phyloP scores from a whole-genome alignment of 805 yeast species.

The Sporopachydermia quercuum region DNA sequence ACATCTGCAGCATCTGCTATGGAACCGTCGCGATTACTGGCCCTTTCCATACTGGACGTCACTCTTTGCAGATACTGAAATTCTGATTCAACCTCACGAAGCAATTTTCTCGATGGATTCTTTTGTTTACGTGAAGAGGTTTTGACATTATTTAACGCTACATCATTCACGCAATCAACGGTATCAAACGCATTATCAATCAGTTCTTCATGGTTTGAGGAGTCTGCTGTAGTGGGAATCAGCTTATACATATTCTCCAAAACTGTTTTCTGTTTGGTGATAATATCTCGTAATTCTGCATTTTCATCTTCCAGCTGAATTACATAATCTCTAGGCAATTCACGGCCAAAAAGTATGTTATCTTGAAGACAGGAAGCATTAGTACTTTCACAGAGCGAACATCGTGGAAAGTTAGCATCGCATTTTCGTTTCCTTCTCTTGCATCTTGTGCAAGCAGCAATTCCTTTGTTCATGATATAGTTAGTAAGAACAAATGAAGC shows the following conservation, averaged over 20 bases:
- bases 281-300: neutral
- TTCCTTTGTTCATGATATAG: neutral
- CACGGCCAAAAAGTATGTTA: neutral
- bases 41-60: neutral
- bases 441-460: slow-evolving; percentile 1
- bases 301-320: neutral
- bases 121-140: no score
- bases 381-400: neutral
- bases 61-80: neutral
- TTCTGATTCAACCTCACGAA: neutral
- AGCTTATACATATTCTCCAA: neutral
- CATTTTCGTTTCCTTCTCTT: neutral
- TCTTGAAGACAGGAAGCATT: neutral
- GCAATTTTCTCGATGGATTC: neutral
- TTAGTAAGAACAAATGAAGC: no score
- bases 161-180: neutral
- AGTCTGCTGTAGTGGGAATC: neutral
- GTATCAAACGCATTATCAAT: neutral
- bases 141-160: no score
- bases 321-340: neutral
- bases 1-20: neutral
- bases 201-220: neutral
- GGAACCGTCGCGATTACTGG: neutral
- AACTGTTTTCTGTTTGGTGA: neutral
- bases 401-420: neutral